phyloP scores from a whole-genome alignment of 2,329 filamentous ascomycete genomes.

The Exophiala bonariae region DNA sequence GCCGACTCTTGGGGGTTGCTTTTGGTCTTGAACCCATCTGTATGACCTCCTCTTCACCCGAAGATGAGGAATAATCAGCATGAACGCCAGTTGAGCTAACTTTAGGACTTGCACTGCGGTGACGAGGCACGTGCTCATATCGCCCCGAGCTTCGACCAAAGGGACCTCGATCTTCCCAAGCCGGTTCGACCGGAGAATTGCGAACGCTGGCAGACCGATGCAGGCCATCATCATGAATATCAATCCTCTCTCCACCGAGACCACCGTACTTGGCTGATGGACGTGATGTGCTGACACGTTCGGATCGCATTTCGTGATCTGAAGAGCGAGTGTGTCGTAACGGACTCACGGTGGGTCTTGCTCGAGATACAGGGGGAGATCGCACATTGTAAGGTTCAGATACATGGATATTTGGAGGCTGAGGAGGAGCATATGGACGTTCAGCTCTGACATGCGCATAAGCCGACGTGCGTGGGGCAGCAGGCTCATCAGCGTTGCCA shows the following conservation, averaged over 20 bases:
- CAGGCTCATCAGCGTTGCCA: constrained; percentile 61
- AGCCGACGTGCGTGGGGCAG: constrained; percentile 42
- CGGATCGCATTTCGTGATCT: constrained; percentile 33
- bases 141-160: constrained; percentile 37
- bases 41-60: constrained; percentile 29
- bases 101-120: constrained; percentile 47
- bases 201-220: constrained; percentile 56
- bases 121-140: constrained; percentile 37
- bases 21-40: constrained; percentile 36
- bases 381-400: constrained; percentile 17
- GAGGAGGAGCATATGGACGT: constrained; percentile 10
- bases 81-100: constrained; percentile 24
- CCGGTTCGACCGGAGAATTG: constrained; percentile 44
- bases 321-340: constrained; percentile 35
- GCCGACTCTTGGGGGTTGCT: constrained; percentile 28
- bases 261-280: constrained; percentile 56
- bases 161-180: constrained; percentile 27
- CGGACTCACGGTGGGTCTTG: constrained; percentile 34
- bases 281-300: constrained; percentile 45
- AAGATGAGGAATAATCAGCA: constrained; percentile 26
- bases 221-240: constrained; percentile 52
- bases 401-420: constrained; percentile 14
- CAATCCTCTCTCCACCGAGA: constrained; percentile 57
- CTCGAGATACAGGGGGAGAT: constrained; percentile 18
- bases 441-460: constrained; percentile 38